phyloP scores from a whole-genome alignment of 2,329 filamentous ascomycete genomes.

The Aspergillus udagawae region DNA sequence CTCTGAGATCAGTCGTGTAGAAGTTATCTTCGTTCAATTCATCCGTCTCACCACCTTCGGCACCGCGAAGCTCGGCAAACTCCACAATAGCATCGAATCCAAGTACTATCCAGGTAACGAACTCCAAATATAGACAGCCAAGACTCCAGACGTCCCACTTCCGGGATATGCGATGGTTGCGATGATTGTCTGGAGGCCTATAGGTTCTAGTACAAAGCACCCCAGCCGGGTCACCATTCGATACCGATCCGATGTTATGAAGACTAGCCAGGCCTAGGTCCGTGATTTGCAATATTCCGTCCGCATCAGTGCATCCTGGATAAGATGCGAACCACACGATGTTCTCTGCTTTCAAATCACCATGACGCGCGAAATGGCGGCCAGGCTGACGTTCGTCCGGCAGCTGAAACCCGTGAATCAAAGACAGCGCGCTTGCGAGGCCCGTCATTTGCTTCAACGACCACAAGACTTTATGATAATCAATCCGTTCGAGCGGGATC shows the following conservation, averaged over 20 bases:
- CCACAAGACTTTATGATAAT: constrained; percentile 19
- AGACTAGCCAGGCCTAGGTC: constrained; percentile 35
- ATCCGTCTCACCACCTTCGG: background rate
- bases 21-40: constrained; percentile 4
- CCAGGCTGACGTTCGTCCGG: background rate
- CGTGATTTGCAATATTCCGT: constrained; percentile 26
- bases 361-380: constrained; percentile 28
- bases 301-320: background rate
- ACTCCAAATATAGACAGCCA: constrained; percentile 36
- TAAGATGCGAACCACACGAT: constrained; percentile 27
- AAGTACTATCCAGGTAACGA: constrained; percentile 32
- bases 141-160: constrained; percentile 30
- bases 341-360: constrained; percentile 37
- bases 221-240: constrained; percentile 17
- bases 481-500: constrained; percentile 6
- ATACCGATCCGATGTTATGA: constrained; percentile 29
- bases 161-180: constrained; percentile 16
- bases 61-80: constrained; percentile 3
- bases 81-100: constrained; percentile 14
- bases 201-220: constrained; percentile 28
- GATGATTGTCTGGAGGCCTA: constrained; percentile 35
- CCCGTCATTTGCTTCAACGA: constrained; percentile 26
- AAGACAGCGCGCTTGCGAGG: constrained; percentile 18
- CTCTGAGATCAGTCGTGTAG: background rate
- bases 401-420: constrained; percentile 20